Conservation (phyloP, 23 red algal species). For the Gracilaria domingensis region DNA sequence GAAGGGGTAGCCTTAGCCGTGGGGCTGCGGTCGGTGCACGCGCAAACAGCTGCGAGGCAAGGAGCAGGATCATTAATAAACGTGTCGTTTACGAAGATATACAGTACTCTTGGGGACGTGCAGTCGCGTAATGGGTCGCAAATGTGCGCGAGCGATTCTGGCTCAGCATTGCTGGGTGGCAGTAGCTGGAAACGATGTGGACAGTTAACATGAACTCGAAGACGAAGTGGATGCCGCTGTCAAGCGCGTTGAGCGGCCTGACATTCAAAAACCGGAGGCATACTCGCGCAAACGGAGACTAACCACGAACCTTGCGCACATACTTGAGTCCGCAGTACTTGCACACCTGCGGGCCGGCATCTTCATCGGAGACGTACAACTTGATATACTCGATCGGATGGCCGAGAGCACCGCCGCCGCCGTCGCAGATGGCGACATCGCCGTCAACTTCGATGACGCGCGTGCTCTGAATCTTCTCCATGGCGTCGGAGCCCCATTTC, state of each 20-base stretch:
- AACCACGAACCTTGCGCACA: conserved; percentile 36
- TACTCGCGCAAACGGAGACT: neutral
- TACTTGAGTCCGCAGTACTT: conserved; percentile 76
- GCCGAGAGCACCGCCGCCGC: conserved; percentile 82
- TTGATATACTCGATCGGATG: conserved; percentile 93
- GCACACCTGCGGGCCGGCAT: conserved; percentile 72
- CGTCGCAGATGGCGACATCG: conserved; percentile 74
- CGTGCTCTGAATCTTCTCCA: conserved; percentile 77
- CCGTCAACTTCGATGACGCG: conserved; percentile 72
- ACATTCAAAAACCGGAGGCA: conserved; percentile 22
- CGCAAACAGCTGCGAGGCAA: neutral
- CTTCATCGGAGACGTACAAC: conserved; percentile 62
- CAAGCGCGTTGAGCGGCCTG: neutral
- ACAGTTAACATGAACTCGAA: conserved; percentile 6
- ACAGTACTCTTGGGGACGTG: conserved; percentile 2
- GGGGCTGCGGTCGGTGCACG: too few relatives aligned
- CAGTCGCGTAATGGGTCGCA: neutral
- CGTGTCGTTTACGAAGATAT: conserved; percentile 34
- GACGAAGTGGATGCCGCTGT: neutral
- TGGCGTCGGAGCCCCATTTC: conserved; percentile 89
- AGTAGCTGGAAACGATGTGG: conserved; percentile 3
- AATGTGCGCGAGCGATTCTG: neutral
- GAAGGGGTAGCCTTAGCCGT: too few relatives aligned
- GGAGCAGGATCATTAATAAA: neutral
- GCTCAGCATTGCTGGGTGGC: conserved; percentile 12